phyloP scores from a whole-genome alignment of 1,284 basidiomycete species.

The Kwoniella shivajii region DNA sequence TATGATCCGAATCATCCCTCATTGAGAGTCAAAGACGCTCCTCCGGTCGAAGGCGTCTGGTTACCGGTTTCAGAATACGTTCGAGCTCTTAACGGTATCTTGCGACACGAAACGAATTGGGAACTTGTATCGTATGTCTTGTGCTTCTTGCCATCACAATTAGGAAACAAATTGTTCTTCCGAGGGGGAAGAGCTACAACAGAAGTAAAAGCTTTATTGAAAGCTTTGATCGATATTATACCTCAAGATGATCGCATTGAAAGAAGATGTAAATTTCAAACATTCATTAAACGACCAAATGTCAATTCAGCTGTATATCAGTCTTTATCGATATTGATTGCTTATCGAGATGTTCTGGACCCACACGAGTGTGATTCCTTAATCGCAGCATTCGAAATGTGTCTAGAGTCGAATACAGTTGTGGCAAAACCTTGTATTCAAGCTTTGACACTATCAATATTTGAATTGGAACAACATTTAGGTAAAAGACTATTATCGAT shows the following conservation, averaged over 20 bases:
- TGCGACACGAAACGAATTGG: constrained; percentile 74
- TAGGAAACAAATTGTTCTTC: constrained; percentile 95
- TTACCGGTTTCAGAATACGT: constrained; percentile 83
- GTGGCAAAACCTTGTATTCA: constrained; percentile 92
- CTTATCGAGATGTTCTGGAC: constrained; percentile 78
- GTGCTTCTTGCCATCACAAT: constrained; percentile 85
- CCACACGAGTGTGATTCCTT: constrained; percentile 63
- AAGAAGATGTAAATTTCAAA: constrained; percentile 54
- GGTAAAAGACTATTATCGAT: constrained; percentile 79
- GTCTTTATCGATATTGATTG: constrained; percentile 82
- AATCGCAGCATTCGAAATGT: constrained; percentile 80
- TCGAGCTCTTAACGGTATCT: constrained; percentile 65
- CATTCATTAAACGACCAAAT: constrained; percentile 68
- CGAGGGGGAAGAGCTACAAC: constrained; percentile 79
- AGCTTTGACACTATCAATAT: constrained; percentile 83
- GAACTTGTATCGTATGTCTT: constrained; percentile 91
- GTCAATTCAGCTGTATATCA: constrained; percentile 87
- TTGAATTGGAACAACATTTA: constrained; percentile 83
- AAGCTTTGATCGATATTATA: constrained; percentile 63
- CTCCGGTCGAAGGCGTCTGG: constrained; percentile 58
- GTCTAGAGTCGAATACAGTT: constrained; percentile 70
- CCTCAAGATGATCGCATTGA: constrained; percentile 59
- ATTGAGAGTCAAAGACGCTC: constrained; percentile 57
- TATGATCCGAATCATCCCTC: constrained; percentile 64
- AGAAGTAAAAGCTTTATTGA: constrained; percentile 68